Conservation (phyloP, 108 stramenopile genomes). For the Nitzschia inconspicua region DNA sequence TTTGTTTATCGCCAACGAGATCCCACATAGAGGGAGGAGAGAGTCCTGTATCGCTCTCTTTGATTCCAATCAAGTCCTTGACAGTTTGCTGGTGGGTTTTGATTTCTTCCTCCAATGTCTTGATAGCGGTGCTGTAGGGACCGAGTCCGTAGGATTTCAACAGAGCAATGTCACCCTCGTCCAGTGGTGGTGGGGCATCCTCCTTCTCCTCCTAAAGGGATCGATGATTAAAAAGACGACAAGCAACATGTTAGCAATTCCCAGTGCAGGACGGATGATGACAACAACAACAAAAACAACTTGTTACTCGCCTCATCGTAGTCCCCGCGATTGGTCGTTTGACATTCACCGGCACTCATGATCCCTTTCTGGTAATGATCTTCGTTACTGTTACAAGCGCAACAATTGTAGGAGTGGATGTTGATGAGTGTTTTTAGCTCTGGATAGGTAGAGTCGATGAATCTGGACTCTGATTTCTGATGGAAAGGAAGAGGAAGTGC, state of each 20-base stretch:
- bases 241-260: background rate
- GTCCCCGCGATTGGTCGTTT: slow-evolving; percentile 74
- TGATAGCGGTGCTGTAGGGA: slow-evolving; percentile 92
- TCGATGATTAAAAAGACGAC: background rate
- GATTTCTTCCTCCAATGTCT: slow-evolving; percentile 95
- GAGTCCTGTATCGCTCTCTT: slow-evolving; percentile 98
- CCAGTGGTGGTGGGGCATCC: slow-evolving; percentile 89
- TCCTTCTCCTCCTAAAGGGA: slow-evolving; percentile 66
- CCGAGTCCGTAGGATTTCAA: slow-evolving; percentile 97
- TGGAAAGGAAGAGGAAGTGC: too few relatives aligned
- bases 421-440: too few relatives aligned
- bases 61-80: slow-evolving; percentile 98
- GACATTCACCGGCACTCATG: slow-evolving; percentile 80
- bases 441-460: too few relatives aligned
- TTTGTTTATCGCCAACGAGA: slow-evolving; percentile 98
- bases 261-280: background rate
- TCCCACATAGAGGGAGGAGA: slow-evolving; percentile 98
- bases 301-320: slow-evolving; percentile 66
- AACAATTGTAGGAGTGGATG: background rate
- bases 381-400: background rate
- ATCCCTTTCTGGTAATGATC: background rate
- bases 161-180: slow-evolving; percentile 96
- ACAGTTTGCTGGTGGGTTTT: slow-evolving; percentile 93
- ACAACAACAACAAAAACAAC: background rate
- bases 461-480: too few relatives aligned